Conservation (phyloP, 768 basidiomycete genomes). For the Collybia mongolica region DNA sequence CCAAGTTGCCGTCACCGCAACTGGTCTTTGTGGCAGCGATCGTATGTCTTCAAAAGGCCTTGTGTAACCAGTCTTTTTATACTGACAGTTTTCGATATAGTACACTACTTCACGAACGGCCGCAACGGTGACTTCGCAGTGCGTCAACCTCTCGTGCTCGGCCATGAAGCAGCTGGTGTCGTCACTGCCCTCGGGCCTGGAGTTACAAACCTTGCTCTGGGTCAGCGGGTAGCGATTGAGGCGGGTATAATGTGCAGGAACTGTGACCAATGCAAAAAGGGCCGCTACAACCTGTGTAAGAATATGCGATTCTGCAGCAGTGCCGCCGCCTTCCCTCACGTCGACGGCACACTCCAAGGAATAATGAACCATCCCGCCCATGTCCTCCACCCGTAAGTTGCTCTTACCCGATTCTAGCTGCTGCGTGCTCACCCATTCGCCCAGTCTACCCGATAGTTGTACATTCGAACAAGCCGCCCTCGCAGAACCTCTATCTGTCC, state of each 20-base stretch:
- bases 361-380: conserved; percentile 87
- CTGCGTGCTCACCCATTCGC: neutral
- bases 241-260: conserved; percentile 85
- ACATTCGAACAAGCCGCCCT: conserved; percentile 82
- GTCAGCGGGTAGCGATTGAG: conserved; percentile 92
- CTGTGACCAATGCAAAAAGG: conserved; percentile 67
- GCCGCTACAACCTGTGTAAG: conserved; percentile 93
- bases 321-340: conserved; percentile 90
- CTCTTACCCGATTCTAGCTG: conserved; percentile 4
- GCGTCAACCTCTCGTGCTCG: conserved; percentile 83
- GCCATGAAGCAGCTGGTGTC: conserved; percentile 90
- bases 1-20: conserved; percentile 77
- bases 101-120: conserved; percentile 89
- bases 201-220: conserved; percentile 60
- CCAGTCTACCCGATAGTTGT: conserved; percentile 72
- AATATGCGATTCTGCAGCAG: conserved; percentile 86
- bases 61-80: neutral
- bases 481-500: conserved; percentile 92
- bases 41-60: conserved; percentile 42
- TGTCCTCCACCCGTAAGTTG: conserved; percentile 81
- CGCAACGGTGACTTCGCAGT: conserved; percentile 92
- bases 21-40: conserved; percentile 91
- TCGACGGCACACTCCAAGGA: conserved; percentile 88
- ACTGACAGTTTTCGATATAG: conserved; percentile 33
- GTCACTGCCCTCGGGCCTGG: conserved; percentile 81